Conservation (phyloP, 2,329 filamentous ascomycete species). For the Phoma herbarum region DNA sequence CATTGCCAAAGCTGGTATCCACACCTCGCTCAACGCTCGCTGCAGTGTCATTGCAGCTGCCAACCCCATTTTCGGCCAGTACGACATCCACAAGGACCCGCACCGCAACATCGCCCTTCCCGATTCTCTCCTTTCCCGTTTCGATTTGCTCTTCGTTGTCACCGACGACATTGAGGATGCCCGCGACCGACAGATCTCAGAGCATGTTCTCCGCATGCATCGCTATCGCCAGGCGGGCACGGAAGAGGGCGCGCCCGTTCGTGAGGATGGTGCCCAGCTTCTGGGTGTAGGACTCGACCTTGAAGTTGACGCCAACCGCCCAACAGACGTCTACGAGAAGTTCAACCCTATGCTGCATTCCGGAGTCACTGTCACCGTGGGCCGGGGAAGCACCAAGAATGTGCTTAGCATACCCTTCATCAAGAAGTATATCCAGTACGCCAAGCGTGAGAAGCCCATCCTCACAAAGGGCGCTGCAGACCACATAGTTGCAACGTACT, state of each 20-base stretch:
- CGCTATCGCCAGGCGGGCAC: constrained; percentile 90
- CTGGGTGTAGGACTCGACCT: constrained; percentile 86
- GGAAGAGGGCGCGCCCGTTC: constrained; percentile 93
- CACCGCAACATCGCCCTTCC: constrained; percentile 98
- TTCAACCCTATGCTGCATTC: constrained; percentile 96
- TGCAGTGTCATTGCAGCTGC: constrained; percentile 97
- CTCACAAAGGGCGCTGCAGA: constrained; percentile 91
- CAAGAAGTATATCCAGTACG: constrained; percentile 99
- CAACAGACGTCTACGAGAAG: constrained; percentile 93
- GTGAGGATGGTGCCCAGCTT: constrained; percentile 84
- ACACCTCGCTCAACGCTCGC: constrained; percentile 94
- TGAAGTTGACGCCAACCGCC: constrained; percentile 75
- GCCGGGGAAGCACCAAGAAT: constrained; percentile 78
- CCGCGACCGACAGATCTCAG: constrained; percentile 87
- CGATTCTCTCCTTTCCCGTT: constrained; percentile 95
- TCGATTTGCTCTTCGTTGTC: constrained; percentile 96
- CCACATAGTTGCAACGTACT: constrained; percentile 90
- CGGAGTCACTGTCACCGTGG: constrained; percentile 80
- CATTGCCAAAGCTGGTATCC: constrained; percentile 97
- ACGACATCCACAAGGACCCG: constrained; percentile 97
- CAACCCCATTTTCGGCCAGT: constrained; percentile 97
- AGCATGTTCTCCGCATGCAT: constrained; percentile 98
- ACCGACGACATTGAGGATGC: constrained; percentile 98
- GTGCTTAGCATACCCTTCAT: constrained; percentile 97
- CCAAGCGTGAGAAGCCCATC: constrained; percentile 89